phyloP scores from a whole-genome alignment of 768 basidiomycete species.

The Termitomyces sp. region DNA sequence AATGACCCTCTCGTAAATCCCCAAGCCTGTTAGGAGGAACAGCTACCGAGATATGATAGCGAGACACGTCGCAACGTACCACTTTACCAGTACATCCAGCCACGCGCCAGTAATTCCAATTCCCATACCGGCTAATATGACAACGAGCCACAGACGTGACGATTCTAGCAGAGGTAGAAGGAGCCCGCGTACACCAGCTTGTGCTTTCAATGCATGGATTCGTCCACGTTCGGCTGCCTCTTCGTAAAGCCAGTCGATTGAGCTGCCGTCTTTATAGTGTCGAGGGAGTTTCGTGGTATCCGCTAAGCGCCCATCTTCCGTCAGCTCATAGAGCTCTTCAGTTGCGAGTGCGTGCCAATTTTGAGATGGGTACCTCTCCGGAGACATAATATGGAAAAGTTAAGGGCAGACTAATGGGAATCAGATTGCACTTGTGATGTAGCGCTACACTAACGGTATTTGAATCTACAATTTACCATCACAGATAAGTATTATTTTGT shows the following conservation, averaged over 20 bases:
- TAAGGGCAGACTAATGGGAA: too few species aligned
- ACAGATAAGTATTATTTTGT: constrained; percentile 9
- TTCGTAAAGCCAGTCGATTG: constrained; percentile 68
- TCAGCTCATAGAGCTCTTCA: constrained; percentile 41
- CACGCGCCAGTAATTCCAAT: constrained; percentile 67
- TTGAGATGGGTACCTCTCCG: constrained; percentile 5
- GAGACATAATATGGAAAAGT: background rate
- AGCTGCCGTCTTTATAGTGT: constrained; percentile 53
- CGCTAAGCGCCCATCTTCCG: constrained; percentile 35
- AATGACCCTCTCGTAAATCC: constrained; percentile 65
- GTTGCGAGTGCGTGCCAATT: constrained; percentile 22
- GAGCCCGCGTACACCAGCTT: constrained; percentile 52
- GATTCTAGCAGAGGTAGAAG: constrained; percentile 51
- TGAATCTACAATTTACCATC: too few species aligned
- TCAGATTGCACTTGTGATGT: too few species aligned
- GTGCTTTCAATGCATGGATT: constrained; percentile 40
- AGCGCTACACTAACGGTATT: too few species aligned
- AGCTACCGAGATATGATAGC: background rate
- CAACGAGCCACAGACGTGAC: constrained; percentile 60
- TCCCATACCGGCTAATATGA: constrained; percentile 59
- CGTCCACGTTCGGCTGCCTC: constrained; percentile 58
- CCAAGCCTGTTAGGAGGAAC: constrained; percentile 43
- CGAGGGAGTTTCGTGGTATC: constrained; percentile 23
- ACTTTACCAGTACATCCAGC: constrained; percentile 70
- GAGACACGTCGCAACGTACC: constrained; percentile 34